Percentiles rank a stretch among this genome's conserved stretches.
Evolutionary conservation across 495 filamentous ascomycete genomes (phyloP).

Genomic region (Talaromyces ruber): DNA sequence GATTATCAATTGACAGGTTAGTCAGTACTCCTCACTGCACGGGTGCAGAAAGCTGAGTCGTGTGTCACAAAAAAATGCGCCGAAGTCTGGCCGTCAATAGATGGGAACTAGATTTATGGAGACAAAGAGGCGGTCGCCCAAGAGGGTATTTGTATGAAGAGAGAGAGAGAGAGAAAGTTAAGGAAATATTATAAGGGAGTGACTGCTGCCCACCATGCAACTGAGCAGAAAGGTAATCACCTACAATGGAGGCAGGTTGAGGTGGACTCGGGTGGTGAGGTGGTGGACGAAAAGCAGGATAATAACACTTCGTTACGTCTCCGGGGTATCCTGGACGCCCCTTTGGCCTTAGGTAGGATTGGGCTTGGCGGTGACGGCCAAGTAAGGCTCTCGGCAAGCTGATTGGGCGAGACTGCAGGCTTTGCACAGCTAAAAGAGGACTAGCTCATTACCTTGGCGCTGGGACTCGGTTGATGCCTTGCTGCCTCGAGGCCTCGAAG

Average conservation of each 20-base stretch:
- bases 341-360: background rate
- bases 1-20: background rate
- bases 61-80: slow-evolving; percentile 3
- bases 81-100: slow-evolving; percentile 7
- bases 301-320: background rate
- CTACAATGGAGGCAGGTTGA: background rate
- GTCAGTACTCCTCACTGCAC: background rate
- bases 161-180: background rate
- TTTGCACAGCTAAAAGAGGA: background rate
- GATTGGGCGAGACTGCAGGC: background rate
- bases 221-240: background rate
- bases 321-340: background rate
- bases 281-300: background rate
- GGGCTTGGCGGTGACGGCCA: background rate
- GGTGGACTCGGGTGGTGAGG: background rate
- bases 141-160: background rate
- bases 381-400: background rate
- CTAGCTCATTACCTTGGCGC: background rate
- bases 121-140: background rate
- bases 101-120: background rate
- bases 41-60: background rate
- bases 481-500: background rate
- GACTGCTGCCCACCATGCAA: slow-evolving; percentile 3
- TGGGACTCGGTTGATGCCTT: background rate
- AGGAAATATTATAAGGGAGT: slow-evolving; percentile 1